phyloP scores from a whole-genome alignment of 139 green algal genomes.

The Chlamydomonas applanata region DNA sequence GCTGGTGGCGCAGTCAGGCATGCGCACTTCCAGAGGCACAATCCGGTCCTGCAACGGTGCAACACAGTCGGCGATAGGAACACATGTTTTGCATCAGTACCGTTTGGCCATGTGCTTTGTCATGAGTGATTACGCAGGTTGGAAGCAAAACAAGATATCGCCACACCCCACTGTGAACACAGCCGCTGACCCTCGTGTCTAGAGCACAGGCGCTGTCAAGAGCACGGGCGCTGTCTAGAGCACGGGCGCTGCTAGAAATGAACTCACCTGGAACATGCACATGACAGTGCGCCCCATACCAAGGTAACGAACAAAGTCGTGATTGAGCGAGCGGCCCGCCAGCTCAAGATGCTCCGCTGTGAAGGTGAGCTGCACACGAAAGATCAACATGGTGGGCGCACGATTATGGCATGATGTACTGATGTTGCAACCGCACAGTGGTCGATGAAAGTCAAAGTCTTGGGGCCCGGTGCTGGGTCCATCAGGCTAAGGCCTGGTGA shows the following conservation, averaged over 20 bases:
- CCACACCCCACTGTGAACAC: no score
- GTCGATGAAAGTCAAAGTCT: no score
- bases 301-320: slow-evolving; percentile 80
- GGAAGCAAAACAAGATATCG: no score
- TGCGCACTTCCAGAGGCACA: slow-evolving; percentile 40
- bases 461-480: no score
- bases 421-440: no score
- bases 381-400: no score
- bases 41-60: slow-evolving; percentile 41
- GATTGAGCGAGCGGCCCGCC: slow-evolving; percentile 48
- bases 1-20: slow-evolving; percentile 47
- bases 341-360: slow-evolving; percentile 40
- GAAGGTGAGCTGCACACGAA: slow-evolving; percentile 31
- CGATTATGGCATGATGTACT: no score
- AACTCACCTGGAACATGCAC: slow-evolving; percentile 64
- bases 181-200: no score
- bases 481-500: no score
- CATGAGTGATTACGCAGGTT: no score
- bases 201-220: background rate
- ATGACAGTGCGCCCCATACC: slow-evolving; percentile 66
- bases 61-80: background rate
- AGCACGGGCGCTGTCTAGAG: background rate
- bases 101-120: no score
- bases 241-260: background rate
- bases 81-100: no score